Conservation (phyloP, 2,329 filamentous ascomycete genomes). For the Fusarium dlaminii region DNA sequence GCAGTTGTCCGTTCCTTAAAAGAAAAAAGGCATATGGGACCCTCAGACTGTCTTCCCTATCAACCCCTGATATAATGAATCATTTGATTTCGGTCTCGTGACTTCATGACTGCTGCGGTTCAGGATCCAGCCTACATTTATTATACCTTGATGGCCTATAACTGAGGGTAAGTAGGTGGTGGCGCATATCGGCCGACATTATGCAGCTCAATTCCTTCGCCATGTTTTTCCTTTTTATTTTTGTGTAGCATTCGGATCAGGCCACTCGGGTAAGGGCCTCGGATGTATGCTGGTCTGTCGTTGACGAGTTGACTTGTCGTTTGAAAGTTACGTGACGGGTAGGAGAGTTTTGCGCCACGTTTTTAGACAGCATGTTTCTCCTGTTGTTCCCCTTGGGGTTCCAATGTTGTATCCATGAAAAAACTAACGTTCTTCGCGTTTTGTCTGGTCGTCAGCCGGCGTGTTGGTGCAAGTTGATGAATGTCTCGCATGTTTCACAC, state of each 20-base stretch:
- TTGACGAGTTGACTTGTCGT: conserved; percentile 1
- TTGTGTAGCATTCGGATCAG: neutral
- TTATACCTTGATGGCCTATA: neutral
- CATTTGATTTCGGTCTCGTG: neutral
- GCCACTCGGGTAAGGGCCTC: neutral
- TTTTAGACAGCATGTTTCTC: neutral
- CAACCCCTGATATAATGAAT: neutral
- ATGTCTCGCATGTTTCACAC: conserved; percentile 14
- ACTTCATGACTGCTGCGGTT: neutral
- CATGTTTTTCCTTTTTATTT: neutral
- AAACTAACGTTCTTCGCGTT: neutral
- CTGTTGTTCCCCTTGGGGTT: neutral
- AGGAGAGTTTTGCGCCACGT: neutral
- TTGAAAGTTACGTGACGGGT: conserved; percentile 37
- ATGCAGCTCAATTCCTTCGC: neutral
- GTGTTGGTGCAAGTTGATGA: neutral
- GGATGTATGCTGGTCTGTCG: neutral
- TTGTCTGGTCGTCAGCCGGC: neutral
- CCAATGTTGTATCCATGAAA: neutral
- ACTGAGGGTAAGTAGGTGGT: neutral
- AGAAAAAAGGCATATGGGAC: neutral
- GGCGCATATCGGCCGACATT: neutral
- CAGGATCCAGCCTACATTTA: neutral
- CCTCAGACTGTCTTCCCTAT: neutral
- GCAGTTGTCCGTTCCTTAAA: neutral